Conservation (phyloP, 2,329 filamentous ascomycete species). For the Niveomyces coronatus region DNA sequence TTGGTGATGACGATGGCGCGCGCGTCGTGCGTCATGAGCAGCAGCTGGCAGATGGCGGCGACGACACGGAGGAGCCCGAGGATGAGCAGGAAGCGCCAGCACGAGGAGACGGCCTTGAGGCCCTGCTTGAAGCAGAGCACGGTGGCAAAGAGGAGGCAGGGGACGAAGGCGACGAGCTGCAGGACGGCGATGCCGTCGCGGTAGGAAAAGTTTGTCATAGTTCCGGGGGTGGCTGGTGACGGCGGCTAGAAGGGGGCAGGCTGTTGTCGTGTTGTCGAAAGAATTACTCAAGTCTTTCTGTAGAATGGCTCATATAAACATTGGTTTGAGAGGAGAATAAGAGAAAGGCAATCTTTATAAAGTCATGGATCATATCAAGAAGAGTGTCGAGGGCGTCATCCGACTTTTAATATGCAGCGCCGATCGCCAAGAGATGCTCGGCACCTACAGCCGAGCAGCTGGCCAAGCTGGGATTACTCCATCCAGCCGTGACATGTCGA, state of each 20-base stretch:
- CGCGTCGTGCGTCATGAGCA: slow-evolving; percentile 7
- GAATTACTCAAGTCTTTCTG: too few species aligned
- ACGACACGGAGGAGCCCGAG: slow-evolving; percentile 10
- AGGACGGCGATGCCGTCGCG: slow-evolving; percentile 12
- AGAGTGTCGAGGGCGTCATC: too few species aligned
- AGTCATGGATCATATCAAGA: too few species aligned
- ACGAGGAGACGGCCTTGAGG: slow-evolving; percentile 8
- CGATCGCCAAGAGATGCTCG: too few species aligned
- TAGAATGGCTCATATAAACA: too few species aligned
- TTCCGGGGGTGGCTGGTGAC: background rate
- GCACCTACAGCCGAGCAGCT: too few species aligned
- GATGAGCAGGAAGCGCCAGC: slow-evolving; percentile 12
- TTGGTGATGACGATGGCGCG: slow-evolving; percentile 8
- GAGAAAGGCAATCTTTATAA: too few species aligned
- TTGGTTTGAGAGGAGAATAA: too few species aligned
- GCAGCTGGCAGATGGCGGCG: slow-evolving; percentile 11
- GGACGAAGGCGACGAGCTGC: slow-evolving; percentile 11
- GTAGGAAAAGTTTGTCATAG: slow-evolving; percentile 10
- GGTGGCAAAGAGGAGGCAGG: slow-evolving; percentile 6
- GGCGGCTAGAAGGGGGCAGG: background rate
- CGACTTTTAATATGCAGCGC: too few species aligned
- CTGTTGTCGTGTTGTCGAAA: background rate
- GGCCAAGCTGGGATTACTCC: too few species aligned
- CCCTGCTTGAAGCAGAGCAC: slow-evolving; percentile 12
- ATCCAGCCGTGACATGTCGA: too few species aligned